Evolutionary conservation across 2,329 filamentous ascomycete species (phyloP).

Genomic region (Arthrobotrys musiformis): DNA sequence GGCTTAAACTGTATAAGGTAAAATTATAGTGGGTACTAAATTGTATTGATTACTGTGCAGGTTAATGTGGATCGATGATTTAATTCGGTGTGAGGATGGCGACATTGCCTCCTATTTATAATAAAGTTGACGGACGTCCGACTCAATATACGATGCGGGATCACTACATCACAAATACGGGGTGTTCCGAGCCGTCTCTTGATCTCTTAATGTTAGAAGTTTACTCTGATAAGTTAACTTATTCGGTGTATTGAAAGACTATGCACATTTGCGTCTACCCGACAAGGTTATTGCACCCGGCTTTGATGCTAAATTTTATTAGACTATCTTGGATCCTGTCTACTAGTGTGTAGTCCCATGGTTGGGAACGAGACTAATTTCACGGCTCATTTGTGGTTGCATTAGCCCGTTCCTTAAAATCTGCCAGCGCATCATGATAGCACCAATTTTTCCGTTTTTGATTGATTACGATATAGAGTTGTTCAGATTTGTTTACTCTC

Average conservation of each 20-base stretch:
- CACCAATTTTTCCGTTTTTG: not conserved
- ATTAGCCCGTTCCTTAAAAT: not conserved
- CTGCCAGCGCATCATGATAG: not conserved
- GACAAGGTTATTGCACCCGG: too few species aligned
- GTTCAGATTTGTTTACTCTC: not conserved
- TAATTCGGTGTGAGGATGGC: not conserved
- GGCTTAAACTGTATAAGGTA: not conserved
- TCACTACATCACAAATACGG: not conserved
- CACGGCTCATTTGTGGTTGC: not conserved
- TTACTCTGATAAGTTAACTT: not conserved
- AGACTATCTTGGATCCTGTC: not conserved
- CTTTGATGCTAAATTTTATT: too few species aligned
- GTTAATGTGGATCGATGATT: not conserved
- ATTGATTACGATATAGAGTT: not conserved
- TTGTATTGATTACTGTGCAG: not conserved
- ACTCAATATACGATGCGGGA: not conserved
- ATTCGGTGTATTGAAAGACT: not conserved
- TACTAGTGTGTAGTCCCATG: not conserved
- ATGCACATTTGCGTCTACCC: not conserved
- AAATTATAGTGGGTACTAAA: not conserved
- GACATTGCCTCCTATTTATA: not conserved
- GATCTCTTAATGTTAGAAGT: not conserved
- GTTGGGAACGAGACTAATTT: too few species aligned
- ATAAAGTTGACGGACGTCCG: not conserved
- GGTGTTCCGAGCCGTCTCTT: not conserved